phyloP scores from a whole-genome alignment of 2,329 filamentous ascomycete species.

The Pseudogymnoascus sp. region DNA sequence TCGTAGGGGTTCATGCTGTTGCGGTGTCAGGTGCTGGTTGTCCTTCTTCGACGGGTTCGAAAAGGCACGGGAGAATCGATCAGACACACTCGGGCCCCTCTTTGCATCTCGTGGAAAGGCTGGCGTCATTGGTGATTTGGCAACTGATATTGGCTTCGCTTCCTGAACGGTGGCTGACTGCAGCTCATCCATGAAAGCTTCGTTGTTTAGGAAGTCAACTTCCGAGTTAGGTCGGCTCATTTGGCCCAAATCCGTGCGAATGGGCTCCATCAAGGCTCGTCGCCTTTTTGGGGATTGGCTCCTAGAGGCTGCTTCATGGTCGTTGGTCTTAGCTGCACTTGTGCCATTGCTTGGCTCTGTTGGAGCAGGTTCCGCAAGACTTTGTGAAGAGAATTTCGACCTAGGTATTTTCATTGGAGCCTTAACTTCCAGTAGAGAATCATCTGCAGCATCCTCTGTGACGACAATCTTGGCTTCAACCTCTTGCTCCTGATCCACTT shows the following conservation, averaged over 20 bases:
- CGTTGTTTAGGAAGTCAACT: slow-evolving; percentile 58
- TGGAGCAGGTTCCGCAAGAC: slow-evolving; percentile 13
- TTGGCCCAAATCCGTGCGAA: slow-evolving; percentile 40
- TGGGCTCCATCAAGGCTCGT: slow-evolving; percentile 40
- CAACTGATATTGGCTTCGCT: slow-evolving; percentile 70
- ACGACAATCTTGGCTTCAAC: neutral
- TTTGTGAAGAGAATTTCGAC: slow-evolving; percentile 25
- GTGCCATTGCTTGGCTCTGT: neutral
- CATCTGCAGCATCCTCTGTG: neutral
- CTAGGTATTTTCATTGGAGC: slow-evolving; percentile 19
- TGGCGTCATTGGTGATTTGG: slow-evolving; percentile 74
- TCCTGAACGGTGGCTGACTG: slow-evolving; percentile 75
- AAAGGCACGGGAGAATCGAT: slow-evolving; percentile 25
- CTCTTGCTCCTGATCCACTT: neutral
- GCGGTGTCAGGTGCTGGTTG: slow-evolving; percentile 26
- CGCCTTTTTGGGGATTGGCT: slow-evolving; percentile 19
- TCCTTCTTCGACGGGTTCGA: slow-evolving; percentile 31
- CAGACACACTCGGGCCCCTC: slow-evolving; percentile 17
- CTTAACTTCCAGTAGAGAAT: slow-evolving; percentile 9
- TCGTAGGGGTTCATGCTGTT: slow-evolving; percentile 19
- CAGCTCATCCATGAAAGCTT: slow-evolving; percentile 77
- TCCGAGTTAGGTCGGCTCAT: slow-evolving; percentile 30
- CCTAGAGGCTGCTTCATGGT: neutral
- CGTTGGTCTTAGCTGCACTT: neutral
- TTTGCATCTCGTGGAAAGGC: slow-evolving; percentile 40